Evolutionary conservation across 192 early-diverging fungal species (phyloP), one percentile per base, ranked within the genome.

Genomic region (Ambispora gerdemannii): DNA sequence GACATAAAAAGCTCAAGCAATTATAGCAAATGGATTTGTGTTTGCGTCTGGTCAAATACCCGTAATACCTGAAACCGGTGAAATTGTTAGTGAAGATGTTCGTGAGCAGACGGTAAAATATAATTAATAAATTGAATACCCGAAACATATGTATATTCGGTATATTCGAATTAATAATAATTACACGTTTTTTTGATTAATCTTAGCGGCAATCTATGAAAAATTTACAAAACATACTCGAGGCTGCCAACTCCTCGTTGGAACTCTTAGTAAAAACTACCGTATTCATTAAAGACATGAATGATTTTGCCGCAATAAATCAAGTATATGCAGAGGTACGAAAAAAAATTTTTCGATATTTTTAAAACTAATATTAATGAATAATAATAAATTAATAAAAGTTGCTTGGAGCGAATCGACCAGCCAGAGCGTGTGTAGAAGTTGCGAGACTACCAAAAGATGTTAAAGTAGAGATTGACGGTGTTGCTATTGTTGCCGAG

Each of bases 221-320:
- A 76, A 98, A 98, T 81, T 80, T 97, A 62, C 74, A 83, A 69
- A 91, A 89, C 1, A 92, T 98, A 56, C 83, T 98, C 32, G 84
- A 90, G 75, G 92, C 87, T 11, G 83, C 91, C 35, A 85, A 90
- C 63, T 88, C 92, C 66, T 84, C 83, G 38, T 84, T 97, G 32
- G 83, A 91, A 49, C 87, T 91, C 67, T 91, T 97, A 17, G 89
- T 97, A 77, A 98, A 98, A 86, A 95, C 95, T 25, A 97, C 95
- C 20, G 95, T 96, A 53, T 98, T 97, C 78, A 73, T 98, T 36
- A 91, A 93, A 79, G 86, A 87, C 74, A 92, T 92, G 85, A 91
- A 92, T 76, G 91, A 96, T 80, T 98, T 96, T 84, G 86, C 74
- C 15, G 79, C 78, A 22, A 92, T 98, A 86, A 98, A 98, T 79